Conservation (phyloP, 2,329 filamentous ascomycete genomes). For the Didymosphaeria variabile region DNA sequence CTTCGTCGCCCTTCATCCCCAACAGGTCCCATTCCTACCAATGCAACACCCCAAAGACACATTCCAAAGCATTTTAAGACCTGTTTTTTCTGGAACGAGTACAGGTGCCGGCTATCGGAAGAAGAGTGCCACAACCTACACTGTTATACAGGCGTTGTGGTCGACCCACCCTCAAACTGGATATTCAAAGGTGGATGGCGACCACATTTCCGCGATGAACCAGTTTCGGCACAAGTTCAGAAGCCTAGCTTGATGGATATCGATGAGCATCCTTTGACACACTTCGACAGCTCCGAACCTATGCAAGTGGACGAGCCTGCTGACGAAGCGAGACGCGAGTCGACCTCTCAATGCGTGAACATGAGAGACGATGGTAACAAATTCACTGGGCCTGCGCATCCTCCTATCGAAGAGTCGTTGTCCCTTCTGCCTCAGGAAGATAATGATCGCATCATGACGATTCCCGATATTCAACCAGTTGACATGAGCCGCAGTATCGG, state of each 20-base stretch:
- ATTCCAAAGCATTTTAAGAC: constrained; percentile 1
- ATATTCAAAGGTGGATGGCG: background rate
- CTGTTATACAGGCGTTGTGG: constrained; percentile 26
- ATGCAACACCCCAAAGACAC: background rate
- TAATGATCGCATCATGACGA: no score
- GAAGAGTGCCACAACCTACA: constrained; percentile 25
- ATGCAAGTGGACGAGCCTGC: constrained; percentile 5
- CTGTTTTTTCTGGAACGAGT: constrained; percentile 24
- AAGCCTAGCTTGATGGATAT: no score
- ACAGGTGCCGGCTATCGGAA: constrained; percentile 18
- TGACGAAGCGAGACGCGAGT: background rate
- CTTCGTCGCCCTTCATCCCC: background rate
- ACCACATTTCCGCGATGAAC: background rate
- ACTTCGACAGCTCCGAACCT: background rate
- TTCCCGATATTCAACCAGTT: constrained; percentile 11
- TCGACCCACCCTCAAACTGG: constrained; percentile 9
- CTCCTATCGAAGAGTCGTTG: background rate
- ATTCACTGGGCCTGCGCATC: background rate
- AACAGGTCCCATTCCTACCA: background rate
- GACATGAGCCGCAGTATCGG: constrained; percentile 30
- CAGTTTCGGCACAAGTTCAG: background rate
- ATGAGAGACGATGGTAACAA: background rate
- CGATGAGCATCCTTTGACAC: no score
- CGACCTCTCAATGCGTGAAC: background rate
- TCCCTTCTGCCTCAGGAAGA: background rate